A percentile compares a stretch with the other conserved stretches of the same genome.
phyloP scores from a whole-genome alignment of 2,329 filamentous ascomycete species.

The Monosporascus sp. region DNA sequence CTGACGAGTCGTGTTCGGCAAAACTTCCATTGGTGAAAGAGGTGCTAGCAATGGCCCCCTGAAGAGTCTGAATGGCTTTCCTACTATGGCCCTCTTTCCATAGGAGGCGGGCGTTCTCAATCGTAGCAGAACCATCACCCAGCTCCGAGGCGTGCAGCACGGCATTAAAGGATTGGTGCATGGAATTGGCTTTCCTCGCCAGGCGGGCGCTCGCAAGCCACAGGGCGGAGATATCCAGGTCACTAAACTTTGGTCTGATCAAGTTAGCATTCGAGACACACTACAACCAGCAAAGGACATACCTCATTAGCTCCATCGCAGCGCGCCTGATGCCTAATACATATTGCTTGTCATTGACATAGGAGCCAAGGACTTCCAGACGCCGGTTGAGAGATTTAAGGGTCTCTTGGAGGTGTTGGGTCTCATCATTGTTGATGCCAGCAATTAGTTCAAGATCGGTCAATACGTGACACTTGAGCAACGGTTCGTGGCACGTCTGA shows the following conservation, averaged over 20 bases:
- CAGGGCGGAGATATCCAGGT: constrained; percentile 70
- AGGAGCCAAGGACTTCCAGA: constrained; percentile 85
- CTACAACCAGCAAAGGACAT: constrained; percentile 25
- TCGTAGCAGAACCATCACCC: constrained; percentile 80
- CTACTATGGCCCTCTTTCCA: constrained; percentile 93
- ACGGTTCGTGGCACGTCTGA: constrained; percentile 75
- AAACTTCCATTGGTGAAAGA: constrained; percentile 56
- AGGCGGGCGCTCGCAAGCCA: constrained; percentile 85
- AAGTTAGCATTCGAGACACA: constrained; percentile 24
- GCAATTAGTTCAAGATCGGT: constrained; percentile 80
- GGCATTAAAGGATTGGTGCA: constrained; percentile 86
- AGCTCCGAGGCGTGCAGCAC: constrained; percentile 83
- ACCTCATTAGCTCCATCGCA: constrained; percentile 75
- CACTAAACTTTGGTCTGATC: constrained; percentile 53
- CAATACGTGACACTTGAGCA: constrained; percentile 81
- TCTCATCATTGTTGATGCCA: constrained; percentile 37
- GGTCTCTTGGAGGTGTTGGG: constrained; percentile 33
- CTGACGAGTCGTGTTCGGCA: constrained; percentile 32
- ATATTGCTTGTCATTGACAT: constrained; percentile 90
- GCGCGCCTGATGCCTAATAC: constrained; percentile 80
- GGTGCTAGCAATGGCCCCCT: constrained; percentile 77
- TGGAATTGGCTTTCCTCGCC: constrained; percentile 77
- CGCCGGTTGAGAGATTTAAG: constrained; percentile 63
- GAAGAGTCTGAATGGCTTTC: constrained; percentile 88
- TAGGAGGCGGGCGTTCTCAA: constrained; percentile 87